phyloP scores from a whole-genome alignment of 176 grass and related monocot genomes.

The Carex kokanica region DNA sequence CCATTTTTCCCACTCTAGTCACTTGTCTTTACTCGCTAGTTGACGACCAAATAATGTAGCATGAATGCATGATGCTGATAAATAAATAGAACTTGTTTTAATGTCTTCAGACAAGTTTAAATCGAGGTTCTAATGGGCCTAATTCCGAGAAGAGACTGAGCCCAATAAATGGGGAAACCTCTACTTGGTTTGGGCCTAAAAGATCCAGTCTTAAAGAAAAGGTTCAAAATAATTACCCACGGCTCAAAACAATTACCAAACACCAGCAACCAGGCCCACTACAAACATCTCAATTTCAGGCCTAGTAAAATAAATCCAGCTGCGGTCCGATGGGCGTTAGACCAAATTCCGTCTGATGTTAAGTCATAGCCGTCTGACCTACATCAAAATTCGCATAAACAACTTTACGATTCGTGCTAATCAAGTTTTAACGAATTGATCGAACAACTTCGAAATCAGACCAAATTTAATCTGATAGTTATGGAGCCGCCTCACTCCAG shows the following conservation, averaged over 20 bases:
- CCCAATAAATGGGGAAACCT: neutral
- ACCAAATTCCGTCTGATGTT: too few relatives aligned
- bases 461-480: too few relatives aligned
- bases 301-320: neutral
- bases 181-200: neutral
- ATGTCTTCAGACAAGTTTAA: neutral
- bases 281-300: neutral
- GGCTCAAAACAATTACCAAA: too few relatives aligned
- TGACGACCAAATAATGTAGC: neutral
- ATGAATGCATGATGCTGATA: neutral
- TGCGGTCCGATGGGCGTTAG: too few relatives aligned
- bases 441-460: too few relatives aligned
- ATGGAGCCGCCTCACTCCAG: too few relatives aligned
- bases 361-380: too few relatives aligned
- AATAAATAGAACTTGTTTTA: neutral
- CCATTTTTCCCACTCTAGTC: too few relatives aligned
- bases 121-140: neutral
- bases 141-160: neutral
- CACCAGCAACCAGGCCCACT: neutral
- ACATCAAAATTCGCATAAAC: too few relatives aligned
- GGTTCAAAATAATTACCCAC: neutral
- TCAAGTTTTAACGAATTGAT: too few relatives aligned
- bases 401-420: too few relatives aligned
- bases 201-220: neutral
- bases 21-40: neutral